phyloP scores from a whole-genome alignment of 2,329 filamentous ascomycete species.

The Didymella exigua region DNA sequence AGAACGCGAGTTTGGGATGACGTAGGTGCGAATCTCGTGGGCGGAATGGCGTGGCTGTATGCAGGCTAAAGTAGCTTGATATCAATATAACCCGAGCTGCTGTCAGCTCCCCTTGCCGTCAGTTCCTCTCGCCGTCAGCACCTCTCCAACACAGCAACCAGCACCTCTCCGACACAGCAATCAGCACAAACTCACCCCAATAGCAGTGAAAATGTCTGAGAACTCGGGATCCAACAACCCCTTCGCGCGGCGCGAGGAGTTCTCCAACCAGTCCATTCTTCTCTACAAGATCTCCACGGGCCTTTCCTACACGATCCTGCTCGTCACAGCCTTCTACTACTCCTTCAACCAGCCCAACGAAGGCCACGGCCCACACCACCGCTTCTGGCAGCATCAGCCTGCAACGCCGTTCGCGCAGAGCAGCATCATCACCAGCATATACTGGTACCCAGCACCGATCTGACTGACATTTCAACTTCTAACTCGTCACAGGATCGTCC shows the following conservation, averaged over 20 bases:
- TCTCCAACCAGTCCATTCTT: conserved; percentile 65
- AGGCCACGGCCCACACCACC: conserved; percentile 59
- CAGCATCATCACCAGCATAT: conserved; percentile 67
- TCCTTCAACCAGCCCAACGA: conserved; percentile 68
- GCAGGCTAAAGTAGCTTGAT: conserved; percentile 1
- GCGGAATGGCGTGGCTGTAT: conserved; percentile 10
- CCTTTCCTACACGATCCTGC: conserved; percentile 74
- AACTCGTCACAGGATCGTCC: conserved; percentile 63
- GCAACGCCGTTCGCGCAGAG: conserved; percentile 78
- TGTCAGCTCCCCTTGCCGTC: no score
- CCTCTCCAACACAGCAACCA: background rate
- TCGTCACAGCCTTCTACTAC: conserved; percentile 77
- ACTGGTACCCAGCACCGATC: conserved; percentile 64
- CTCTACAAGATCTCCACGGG: conserved; percentile 78
- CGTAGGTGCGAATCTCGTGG: no score
- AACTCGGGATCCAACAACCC: conserved; percentile 65
- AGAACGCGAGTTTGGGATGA: conserved; percentile 8
- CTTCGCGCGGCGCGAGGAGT: conserved; percentile 72
- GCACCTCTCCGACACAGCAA: no score
- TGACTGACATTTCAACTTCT: background rate
- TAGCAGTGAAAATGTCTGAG: conserved; percentile 4
- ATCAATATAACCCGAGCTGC: no score
- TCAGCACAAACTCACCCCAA: background rate
- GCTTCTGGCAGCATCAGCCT: conserved; percentile 78
- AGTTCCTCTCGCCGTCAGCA: background rate